Evolutionary conservation across 2,329 filamentous ascomycete species (phyloP).

Genomic region (Drechslerella coelobrocha): DNA sequence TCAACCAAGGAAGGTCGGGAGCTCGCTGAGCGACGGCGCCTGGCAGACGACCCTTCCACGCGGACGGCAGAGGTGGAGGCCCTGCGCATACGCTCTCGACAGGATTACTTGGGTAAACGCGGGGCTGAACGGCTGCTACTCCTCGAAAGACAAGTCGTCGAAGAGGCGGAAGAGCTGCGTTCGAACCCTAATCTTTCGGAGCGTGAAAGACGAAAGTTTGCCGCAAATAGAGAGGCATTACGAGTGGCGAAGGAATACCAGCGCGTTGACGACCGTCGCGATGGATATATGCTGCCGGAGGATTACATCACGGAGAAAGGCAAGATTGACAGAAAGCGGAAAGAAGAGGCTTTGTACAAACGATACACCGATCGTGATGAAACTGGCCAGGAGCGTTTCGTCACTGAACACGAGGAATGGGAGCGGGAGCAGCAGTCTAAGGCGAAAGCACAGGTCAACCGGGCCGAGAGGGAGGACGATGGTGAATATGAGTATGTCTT

Average conservation of each 20-base stretch:
- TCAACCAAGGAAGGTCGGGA: constrained; percentile 65
- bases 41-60: constrained; percentile 72
- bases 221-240: constrained; percentile 82
- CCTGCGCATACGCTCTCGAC: constrained; percentile 80
- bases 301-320: constrained; percentile 95
- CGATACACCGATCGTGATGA: constrained; percentile 88
- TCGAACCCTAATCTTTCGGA: constrained; percentile 77
- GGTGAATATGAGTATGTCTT: constrained; percentile 92
- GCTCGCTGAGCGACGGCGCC: constrained; percentile 67
- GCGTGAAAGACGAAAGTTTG: constrained; percentile 84
- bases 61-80: constrained; percentile 77
- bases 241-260: constrained; percentile 82
- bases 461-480: constrained; percentile 75
- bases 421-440: constrained; percentile 87
- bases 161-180: constrained; percentile 81
- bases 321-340: constrained; percentile 83
- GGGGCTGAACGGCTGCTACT: constrained; percentile 84
- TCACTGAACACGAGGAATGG: constrained; percentile 96
- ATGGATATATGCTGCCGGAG: constrained; percentile 91
- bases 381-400: constrained; percentile 83
- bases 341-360: constrained; percentile 87
- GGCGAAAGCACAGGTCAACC: constrained; percentile 71
- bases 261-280: constrained; percentile 86
- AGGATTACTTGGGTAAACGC: constrained; percentile 92
- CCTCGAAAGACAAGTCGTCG: constrained; percentile 85